phyloP scores from a whole-genome alignment of 257 asterid genomes.

The Paraleonurus japonicus region DNA sequence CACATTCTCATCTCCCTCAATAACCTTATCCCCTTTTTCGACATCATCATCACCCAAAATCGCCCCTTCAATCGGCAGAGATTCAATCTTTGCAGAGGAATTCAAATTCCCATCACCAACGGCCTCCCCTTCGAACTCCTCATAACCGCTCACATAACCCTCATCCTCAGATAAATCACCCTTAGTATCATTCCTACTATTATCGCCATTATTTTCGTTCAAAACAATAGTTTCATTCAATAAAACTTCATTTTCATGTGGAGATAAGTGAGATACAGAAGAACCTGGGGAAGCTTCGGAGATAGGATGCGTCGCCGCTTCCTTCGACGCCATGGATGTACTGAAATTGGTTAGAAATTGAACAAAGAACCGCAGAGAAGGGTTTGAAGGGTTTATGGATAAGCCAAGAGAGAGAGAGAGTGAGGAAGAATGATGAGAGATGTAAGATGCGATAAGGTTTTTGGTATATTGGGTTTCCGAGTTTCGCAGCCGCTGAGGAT shows the following conservation, averaged over 20 bases:
- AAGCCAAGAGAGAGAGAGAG: slow-evolving; percentile 26
- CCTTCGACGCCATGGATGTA: slow-evolving; percentile 49
- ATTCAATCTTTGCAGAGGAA: slow-evolving; percentile 29
- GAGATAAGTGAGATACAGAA: slow-evolving; percentile 9
- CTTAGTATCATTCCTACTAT: slow-evolving; percentile 27
- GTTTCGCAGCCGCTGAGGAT: slow-evolving; percentile 26
- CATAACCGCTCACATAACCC: slow-evolving; percentile 58
- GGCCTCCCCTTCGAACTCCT: slow-evolving; percentile 53
- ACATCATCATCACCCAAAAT: slow-evolving; percentile 34
- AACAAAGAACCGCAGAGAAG: neutral
- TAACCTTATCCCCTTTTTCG: slow-evolving; percentile 32
- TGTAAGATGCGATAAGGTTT: slow-evolving; percentile 43
- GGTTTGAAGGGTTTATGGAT: slow-evolving; percentile 31
- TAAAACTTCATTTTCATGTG: slow-evolving; percentile 29
- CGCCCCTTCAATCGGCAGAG: slow-evolving; percentile 30
- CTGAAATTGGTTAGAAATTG: slow-evolving; percentile 7
- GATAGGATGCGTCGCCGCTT: slow-evolving; percentile 37
- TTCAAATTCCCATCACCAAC: slow-evolving; percentile 37
- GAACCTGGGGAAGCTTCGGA: slow-evolving; percentile 39
- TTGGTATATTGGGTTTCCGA: slow-evolving; percentile 20
- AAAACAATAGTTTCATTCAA: slow-evolving; percentile 16
- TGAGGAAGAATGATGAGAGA: slow-evolving; percentile 2
- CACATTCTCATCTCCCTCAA: slow-evolving; percentile 27
- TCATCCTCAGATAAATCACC: slow-evolving; percentile 47
- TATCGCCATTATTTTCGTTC: slow-evolving; percentile 21